Conservation (phyloP, 2,329 filamentous ascomycete species). For the Paecilomyces sp. region DNA sequence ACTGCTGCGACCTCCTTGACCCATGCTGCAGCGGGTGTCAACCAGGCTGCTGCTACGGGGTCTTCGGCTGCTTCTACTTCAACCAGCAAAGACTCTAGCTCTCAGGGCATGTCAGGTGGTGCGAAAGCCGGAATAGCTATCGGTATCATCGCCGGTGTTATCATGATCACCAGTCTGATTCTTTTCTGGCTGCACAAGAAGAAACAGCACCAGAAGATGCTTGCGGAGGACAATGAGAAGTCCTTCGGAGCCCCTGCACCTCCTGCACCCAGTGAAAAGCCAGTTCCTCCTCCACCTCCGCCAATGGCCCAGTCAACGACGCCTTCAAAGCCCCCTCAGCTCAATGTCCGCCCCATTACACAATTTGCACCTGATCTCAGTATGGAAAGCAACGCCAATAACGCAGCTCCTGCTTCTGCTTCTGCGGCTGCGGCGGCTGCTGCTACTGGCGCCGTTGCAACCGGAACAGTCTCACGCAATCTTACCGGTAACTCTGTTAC, state of each 20-base stretch:
- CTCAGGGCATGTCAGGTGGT: slow-evolving; percentile 35
- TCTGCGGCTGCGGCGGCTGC: slow-evolving; percentile 9
- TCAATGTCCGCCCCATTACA: slow-evolving; percentile 78
- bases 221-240: slow-evolving; percentile 60
- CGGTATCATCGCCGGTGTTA: slow-evolving; percentile 65
- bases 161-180: slow-evolving; percentile 58
- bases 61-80: slow-evolving; percentile 13
- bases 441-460: slow-evolving; percentile 2
- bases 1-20: slow-evolving; percentile 9
- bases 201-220: slow-evolving; percentile 48
- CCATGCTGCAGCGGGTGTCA: neutral
- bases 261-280: slow-evolving; percentile 17
- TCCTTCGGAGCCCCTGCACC: slow-evolving; percentile 16
- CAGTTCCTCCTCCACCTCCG: slow-evolving; percentile 27
- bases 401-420: slow-evolving; percentile 11
- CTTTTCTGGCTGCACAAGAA: slow-evolving; percentile 71
- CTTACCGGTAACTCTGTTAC: slow-evolving; percentile 17
- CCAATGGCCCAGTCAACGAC: slow-evolving; percentile 32
- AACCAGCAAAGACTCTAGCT: slow-evolving; percentile 11
- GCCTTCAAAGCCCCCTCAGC: slow-evolving; percentile 58
- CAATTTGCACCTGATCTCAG: slow-evolving; percentile 68
- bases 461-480: slow-evolving; percentile 21
- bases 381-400: slow-evolving; percentile 18
- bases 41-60: slow-evolving; percentile 15
- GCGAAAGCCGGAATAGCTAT: slow-evolving; percentile 78